Conservation (phyloP, 2,329 filamentous ascomycete species). For the Sclerotinia borealis region DNA sequence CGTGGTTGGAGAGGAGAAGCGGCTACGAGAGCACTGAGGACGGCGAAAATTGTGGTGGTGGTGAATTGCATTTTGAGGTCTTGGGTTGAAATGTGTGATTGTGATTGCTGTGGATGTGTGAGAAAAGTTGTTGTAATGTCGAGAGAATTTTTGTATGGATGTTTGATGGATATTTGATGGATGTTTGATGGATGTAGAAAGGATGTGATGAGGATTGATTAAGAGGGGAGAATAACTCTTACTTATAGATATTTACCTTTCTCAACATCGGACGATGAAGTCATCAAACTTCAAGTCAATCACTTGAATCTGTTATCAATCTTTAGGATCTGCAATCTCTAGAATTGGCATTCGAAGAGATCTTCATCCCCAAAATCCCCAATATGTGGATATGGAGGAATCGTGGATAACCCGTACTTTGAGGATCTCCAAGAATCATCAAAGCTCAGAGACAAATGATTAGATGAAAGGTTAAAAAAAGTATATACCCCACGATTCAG, state of each 20-base stretch:
- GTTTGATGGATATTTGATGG: not conserved
- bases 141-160: not conserved
- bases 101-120: not conserved
- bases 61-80: slow-evolving; percentile 1
- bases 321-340: not conserved
- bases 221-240: not conserved
- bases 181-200: not conserved
- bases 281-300: not conserved
- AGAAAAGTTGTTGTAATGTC: not conserved
- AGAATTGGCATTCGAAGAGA: not conserved
- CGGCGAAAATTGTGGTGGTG: not conserved
- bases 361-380: not conserved
- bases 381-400: too few relatives aligned
- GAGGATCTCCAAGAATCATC: too few relatives aligned
- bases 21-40: slow-evolving; percentile 26
- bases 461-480: too few relatives aligned
- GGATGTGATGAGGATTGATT: not conserved
- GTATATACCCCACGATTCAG: too few relatives aligned
- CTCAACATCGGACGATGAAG: not conserved
- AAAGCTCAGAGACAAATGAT: too few relatives aligned
- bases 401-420: too few relatives aligned
- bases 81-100: not conserved
- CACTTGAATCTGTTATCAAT: not conserved
- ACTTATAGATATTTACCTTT: not conserved
- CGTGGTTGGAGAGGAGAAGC: slow-evolving; percentile 17